phyloP scores from a whole-genome alignment of 2,329 filamentous ascomycete species.

The Raffaelea albimanens region DNA sequence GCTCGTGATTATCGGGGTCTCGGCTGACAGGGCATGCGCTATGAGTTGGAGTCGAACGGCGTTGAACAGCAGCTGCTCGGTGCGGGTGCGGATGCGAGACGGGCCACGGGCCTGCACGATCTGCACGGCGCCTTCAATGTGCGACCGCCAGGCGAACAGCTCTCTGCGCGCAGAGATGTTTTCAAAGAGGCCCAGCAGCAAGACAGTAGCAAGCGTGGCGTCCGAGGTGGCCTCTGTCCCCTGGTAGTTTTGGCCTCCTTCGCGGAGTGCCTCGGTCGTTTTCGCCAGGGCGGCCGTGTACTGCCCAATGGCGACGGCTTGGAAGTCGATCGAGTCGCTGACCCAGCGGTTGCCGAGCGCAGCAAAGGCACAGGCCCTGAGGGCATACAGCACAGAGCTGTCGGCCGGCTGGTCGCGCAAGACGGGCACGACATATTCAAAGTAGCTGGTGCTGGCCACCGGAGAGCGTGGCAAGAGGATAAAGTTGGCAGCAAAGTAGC shows the following conservation, averaged over 20 bases:
- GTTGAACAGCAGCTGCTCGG: conserved; percentile 46
- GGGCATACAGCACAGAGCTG: conserved; percentile 37
- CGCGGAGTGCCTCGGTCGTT: conserved; percentile 38
- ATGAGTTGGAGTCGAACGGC: conserved; percentile 52
- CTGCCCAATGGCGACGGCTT: conserved; percentile 34
- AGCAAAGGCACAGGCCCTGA: conserved; percentile 49
- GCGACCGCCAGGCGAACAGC: conserved; percentile 51
- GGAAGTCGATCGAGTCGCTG: conserved; percentile 21
- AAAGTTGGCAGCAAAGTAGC: conserved; percentile 53
- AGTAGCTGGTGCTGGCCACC: conserved; percentile 40
- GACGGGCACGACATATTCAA: conserved; percentile 49
- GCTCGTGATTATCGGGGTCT: conserved; percentile 41
- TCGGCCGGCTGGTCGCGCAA: conserved; percentile 24
- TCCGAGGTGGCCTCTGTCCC: conserved; percentile 41
- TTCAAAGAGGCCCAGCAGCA: conserved; percentile 52
- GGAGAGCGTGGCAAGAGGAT: conserved; percentile 42
- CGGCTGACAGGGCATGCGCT: conserved; percentile 45
- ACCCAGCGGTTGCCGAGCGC: conserved; percentile 43
- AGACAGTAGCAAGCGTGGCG: conserved; percentile 46
- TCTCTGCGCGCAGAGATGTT: conserved; percentile 46
- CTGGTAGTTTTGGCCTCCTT: conserved; percentile 29
- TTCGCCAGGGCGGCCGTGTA: conserved; percentile 45
- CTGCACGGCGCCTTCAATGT: conserved; percentile 52
- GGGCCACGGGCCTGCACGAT: conserved; percentile 50
- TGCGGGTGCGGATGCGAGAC: conserved; percentile 42